phyloP scores from a whole-genome alignment of 1,284 basidiomycete genomes.

The Ustilago cynodontis region DNA sequence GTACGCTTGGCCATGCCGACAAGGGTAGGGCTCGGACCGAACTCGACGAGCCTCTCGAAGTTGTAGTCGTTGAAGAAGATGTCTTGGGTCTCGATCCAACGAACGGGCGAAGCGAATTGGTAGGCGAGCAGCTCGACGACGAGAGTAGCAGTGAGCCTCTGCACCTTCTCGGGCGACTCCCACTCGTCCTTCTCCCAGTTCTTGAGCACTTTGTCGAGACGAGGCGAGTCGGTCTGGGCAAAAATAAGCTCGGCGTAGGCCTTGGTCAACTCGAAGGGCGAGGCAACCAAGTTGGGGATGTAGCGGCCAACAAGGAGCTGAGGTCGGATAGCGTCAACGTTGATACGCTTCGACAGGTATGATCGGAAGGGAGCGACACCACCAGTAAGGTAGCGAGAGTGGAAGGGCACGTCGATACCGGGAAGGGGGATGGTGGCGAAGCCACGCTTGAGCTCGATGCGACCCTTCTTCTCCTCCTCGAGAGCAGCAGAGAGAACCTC shows the following conservation, averaged over 20 bases:
- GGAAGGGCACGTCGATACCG: conserved; percentile 99
- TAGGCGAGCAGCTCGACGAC: conserved; percentile 96
- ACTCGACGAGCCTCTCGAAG: conserved; percentile 93
- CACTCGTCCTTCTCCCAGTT: conserved; percentile 94
- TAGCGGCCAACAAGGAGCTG: conserved; percentile 80
- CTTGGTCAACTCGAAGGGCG: conserved; percentile 89
- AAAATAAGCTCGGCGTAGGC: conserved; percentile 90
- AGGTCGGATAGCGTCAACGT: conserved; percentile 79
- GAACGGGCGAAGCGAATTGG: conserved; percentile 81
- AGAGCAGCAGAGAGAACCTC: conserved; percentile 81
- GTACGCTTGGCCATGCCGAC: conserved; percentile 96
- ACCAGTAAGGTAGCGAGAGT: conserved; percentile 93
- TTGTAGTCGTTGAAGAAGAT: conserved; percentile 86
- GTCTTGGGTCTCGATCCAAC: conserved; percentile 99
- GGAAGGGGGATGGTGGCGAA: conserved; percentile 77
- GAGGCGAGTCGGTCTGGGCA: conserved; percentile 77
- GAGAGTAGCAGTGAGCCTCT: conserved; percentile 92
- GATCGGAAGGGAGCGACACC: conserved; percentile 94
- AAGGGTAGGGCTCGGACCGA: conserved; percentile 95
- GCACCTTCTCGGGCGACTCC: conserved; percentile 83
- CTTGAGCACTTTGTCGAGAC: conserved; percentile 90
- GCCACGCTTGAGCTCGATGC: conserved; percentile 93
- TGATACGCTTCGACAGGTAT: conserved; percentile 98
- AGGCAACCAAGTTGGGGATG: conserved; percentile 95
- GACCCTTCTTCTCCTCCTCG: conserved; percentile 84